Evolutionary conservation across 176 grass and related monocot genomes (phyloP), one percentile per base, ranked within the genome.

Genomic region (Triticum turgidum): DNA sequence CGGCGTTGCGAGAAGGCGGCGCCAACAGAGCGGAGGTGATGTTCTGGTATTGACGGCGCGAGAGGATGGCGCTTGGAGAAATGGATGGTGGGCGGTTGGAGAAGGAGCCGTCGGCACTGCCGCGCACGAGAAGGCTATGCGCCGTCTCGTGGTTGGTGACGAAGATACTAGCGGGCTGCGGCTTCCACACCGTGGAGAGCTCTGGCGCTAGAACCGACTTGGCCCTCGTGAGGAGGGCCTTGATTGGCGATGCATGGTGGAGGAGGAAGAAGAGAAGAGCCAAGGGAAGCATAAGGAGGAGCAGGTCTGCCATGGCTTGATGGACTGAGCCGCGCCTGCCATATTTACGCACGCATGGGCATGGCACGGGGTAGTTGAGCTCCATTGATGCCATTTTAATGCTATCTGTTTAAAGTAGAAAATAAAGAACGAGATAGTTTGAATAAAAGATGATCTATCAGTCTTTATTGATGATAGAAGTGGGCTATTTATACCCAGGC

Each of bases 41-140:
- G 67, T 73, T 83, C 52, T 32, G 27, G 69, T 73, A 11, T 3
- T 9, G 69, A 6, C 5, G 52, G 10, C 52, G 22, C 8, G 69
- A 73, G 15, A 83, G 68, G 27, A 83, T 10, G 68, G 52, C 68
- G 9, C 81, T 83, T 8, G 81, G 81, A 5, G 71, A 69, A 17
- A 17, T 30, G 52, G 68, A 61, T 3, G 51, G 49, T 4, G 81
- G 49, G 2, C 67, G 67, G 81, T 58, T 54, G 4, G 66, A 70
- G 66, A 83, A 72, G 14, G n/a, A 35, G 7, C 21, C 68, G 2
- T 5, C n/a, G 14, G 29, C 65, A 0, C 44, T 29, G 1, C 5
- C 30, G 7, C 65, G 2, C 11, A 82, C 20, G 4, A 82, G 80
- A 13, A 70, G 80, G 80, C 30, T 20, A 20, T 69, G 20, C 11